Evolutionary conservation across 164 flowering plant species (phyloP).

Genomic region (Stephania cephalantha): DNA sequence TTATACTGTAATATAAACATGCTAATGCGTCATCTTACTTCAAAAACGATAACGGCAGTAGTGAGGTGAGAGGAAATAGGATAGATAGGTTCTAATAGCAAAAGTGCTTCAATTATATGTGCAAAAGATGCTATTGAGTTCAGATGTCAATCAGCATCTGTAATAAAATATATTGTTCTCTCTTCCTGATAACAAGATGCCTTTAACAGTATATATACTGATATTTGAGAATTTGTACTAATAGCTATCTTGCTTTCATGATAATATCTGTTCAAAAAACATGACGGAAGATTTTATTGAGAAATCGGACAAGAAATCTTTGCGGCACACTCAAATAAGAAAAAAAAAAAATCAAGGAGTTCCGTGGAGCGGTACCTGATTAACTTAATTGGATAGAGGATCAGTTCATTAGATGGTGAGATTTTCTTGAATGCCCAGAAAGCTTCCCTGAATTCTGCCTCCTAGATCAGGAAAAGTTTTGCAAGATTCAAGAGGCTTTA

Average conservation of each 20-base stretch:
- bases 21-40: conserved; percentile 1
- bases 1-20: not conserved
- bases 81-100: conserved; percentile 1
- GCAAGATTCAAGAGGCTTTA: conserved; percentile 57
- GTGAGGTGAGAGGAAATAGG: not conserved
- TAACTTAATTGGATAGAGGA: not conserved
- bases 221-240: not conserved
- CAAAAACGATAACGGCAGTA: not conserved
- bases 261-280: too few relatives aligned
- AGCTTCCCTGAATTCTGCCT: conserved; percentile 69
- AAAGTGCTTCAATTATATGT: not conserved
- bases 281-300: not conserved
- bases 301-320: not conserved
- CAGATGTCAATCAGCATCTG: not conserved
- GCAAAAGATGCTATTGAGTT: not conserved
- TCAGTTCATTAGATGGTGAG: conserved; percentile 57
- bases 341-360: not conserved
- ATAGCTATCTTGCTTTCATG: not conserved
- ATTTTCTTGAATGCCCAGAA: conserved; percentile 76
- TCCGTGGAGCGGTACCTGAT: not conserved
- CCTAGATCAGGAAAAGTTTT: conserved; percentile 83
- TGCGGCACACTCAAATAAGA: not conserved
- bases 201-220: not conserved
- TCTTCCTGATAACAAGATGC: not conserved
- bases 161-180: not conserved